phyloP scores from a whole-genome alignment of 1,139 yeast genomes.

The Yamadazyma songkhlaensis region DNA sequence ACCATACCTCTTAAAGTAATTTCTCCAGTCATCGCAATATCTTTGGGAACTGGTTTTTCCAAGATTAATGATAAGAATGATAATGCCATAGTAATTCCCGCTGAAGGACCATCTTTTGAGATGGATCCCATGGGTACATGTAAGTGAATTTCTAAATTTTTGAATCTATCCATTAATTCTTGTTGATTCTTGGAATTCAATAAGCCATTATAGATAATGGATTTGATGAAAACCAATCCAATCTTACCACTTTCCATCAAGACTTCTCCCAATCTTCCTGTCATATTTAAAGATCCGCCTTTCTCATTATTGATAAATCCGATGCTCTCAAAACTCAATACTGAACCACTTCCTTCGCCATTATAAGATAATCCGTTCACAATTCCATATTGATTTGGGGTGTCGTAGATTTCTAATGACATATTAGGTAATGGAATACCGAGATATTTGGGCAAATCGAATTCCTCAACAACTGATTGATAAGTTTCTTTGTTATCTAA shows the following conservation, averaged over 20 bases:
- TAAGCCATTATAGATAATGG: constrained; percentile 43
- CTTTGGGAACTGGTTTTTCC: constrained; percentile 61
- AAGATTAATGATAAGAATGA: constrained; percentile 72
- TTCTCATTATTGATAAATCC: constrained; percentile 38
- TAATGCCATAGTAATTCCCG: constrained; percentile 87
- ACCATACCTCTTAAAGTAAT: constrained; percentile 84
- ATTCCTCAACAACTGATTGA: constrained; percentile 36
- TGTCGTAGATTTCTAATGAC: constrained; percentile 26
- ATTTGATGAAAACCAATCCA: constrained; percentile 71
- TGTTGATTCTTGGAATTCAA: constrained; percentile 25
- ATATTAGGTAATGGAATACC: constrained; percentile 47
- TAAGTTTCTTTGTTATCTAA: constrained; percentile 23
- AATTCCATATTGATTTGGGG: constrained; percentile 54
- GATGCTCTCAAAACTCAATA: constrained; percentile 76
- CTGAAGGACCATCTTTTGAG: constrained; percentile 91
- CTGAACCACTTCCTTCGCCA: constrained; percentile 85
- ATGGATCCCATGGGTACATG: constrained; percentile 91
- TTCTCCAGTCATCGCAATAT: constrained; percentile 92
- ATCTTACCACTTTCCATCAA: constrained; percentile 80
- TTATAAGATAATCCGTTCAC: constrained; percentile 92
- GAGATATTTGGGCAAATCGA: constrained; percentile 48
- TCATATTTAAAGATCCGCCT: constrained; percentile 53
- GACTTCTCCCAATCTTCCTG: constrained; percentile 84
- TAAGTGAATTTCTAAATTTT: constrained; percentile 64
- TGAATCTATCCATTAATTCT: constrained; percentile 40